Conservation (phyloP, 768 basidiomycete species). For the Termitomyces sp. region DNA sequence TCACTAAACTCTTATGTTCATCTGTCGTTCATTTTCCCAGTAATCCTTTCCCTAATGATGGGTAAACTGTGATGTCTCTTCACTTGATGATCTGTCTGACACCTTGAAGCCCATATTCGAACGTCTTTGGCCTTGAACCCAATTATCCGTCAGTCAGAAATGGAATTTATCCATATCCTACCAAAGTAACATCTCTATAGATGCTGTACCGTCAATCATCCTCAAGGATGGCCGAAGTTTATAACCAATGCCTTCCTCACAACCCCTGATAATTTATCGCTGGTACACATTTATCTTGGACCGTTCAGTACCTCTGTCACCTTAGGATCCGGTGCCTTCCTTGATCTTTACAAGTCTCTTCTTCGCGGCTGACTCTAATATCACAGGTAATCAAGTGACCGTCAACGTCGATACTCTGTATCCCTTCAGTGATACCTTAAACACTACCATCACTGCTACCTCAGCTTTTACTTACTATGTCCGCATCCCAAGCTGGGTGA, state of each 20-base stretch:
- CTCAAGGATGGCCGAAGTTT: conserved; percentile 53
- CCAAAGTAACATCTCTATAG: conserved; percentile 15
- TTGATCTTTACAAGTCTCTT: not conserved
- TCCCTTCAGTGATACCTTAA: conserved; percentile 45
- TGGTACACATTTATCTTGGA: conserved; percentile 45
- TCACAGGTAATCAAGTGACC: conserved; percentile 35
- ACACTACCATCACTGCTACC: conserved; percentile 38
- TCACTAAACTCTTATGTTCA: not conserved
- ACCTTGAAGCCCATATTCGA: conserved; percentile 34
- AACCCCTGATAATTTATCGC: conserved; percentile 34
- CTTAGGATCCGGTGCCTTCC: conserved; percentile 31
- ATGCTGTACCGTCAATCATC: conserved; percentile 49
- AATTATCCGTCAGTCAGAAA: conserved; percentile 38
- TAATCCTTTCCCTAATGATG: conserved; percentile 51
- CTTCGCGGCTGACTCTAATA: not conserved
- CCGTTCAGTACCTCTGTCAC: conserved; percentile 40
- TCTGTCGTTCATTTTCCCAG: conserved; percentile 21
- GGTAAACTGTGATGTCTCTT: conserved; percentile 29
- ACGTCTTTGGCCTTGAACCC: conserved; percentile 45
- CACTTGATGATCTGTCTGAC: conserved; percentile 14
- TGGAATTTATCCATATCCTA: not conserved
- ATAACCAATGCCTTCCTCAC: conserved; percentile 47
- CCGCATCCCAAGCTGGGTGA: conserved; percentile 48
- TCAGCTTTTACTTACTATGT: conserved; percentile 41
- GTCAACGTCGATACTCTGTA: conserved; percentile 44